A percentile compares a stretch with the other conserved stretches of the same genome.
Evolutionary conservation across 495 filamentous ascomycete genomes (phyloP).

Genomic region (Apiosordaria backusii): DNA sequence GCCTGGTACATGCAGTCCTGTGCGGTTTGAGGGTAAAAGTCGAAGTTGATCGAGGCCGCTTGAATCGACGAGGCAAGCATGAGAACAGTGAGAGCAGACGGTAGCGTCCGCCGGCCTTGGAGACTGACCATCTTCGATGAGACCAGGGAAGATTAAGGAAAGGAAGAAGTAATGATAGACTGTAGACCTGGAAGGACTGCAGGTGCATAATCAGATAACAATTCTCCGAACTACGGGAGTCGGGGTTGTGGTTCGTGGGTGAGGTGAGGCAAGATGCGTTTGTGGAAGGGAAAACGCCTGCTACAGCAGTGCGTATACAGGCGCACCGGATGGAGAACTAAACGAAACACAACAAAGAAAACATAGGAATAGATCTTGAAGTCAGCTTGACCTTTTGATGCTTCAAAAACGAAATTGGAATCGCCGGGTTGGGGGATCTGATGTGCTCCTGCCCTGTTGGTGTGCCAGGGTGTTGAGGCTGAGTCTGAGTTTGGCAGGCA

Average conservation of each 20-base stretch:
- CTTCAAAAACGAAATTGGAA: background rate
- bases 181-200: background rate
- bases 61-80: conserved; percentile 27
- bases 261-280: background rate
- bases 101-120: conserved; percentile 15
- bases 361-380: background rate
- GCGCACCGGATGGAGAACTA: background rate
- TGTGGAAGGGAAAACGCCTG: background rate
- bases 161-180: background rate
- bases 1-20: conserved; percentile 39
- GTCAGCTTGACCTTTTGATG: background rate
- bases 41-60: conserved; percentile 38
- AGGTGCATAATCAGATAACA: background rate
- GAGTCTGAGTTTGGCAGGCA: background rate
- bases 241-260: background rate
- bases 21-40: conserved; percentile 38
- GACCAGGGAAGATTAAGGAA: background rate
- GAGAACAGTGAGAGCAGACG: conserved; percentile 29
- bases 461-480: background rate
- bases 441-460: background rate
- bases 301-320: background rate
- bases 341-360: background rate
- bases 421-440: too few relatives aligned
- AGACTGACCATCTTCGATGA: conserved; percentile 17
- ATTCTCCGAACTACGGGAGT: background rate